Base-by-base conservation (phyloP, 441 rosid species). In the Rhodomyrtus psidioides region DNA sequence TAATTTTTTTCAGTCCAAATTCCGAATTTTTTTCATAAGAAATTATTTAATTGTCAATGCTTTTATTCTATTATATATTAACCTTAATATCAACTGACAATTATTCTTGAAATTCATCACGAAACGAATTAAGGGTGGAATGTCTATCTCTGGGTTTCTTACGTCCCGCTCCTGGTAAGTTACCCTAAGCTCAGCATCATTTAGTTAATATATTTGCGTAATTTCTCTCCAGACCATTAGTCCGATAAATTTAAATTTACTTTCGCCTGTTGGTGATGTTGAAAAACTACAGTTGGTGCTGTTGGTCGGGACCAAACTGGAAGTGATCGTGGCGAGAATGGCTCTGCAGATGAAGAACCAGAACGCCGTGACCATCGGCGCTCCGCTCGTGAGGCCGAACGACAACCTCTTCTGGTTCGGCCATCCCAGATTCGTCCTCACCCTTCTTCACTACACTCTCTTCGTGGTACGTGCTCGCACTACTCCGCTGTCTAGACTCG, bases 321-420 rank as follows among this genome's bases (percentile, higher is more conserved):
- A 90, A 84, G 81, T 87, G 13, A 86, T 91, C 59, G 92, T 91
- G 3, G 89, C 85, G n/a, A 86, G 65, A 85, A 91, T 91, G 93
- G 91, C 92, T 24, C 59, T 86, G 82, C 84, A 85, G 81, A 82
- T 86, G 57, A 82, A 86, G 59, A 62, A n/a, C 65, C 84, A 82
- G 42, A 86, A 86, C 87, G 59, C 28, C 2, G 87, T 86, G 54
- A 83, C 82, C 82, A 54, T 82, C 9, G 87, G 87, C 34, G 24
- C 81, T 9, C 87, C 87, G 65, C 87, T 86, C 2, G 87, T 86
- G 12, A n/a, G 70, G 65, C 87, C 87, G 9, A 86, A 86, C 30
- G 85, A 86, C 87, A 44, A 62, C 59, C 87, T 82, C 82, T 86
- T 86, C 84, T 86, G 87, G 87, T 86, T 86, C 84, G 26, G 79